These are phyloP conservation scores for Conoideocrella luteorostrata DNA, from an alignment of 2,329 filamentous ascomycete species.

Conservation along the genomic window DNA sequence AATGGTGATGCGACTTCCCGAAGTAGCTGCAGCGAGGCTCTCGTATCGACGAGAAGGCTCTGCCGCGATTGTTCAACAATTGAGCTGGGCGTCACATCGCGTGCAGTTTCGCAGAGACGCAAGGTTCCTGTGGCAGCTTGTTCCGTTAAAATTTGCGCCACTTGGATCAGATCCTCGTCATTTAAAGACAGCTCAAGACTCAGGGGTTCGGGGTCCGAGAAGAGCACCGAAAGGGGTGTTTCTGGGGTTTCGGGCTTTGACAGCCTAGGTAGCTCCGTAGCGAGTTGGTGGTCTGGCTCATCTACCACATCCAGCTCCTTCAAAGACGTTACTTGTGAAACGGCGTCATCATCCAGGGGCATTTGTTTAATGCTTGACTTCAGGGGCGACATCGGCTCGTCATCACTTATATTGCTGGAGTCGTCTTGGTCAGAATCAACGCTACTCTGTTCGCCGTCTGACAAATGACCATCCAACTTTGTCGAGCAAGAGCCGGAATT, in stretches of 20 bases:
- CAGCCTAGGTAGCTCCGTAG: conserved; percentile 43
- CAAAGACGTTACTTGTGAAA: conserved; percentile 45
- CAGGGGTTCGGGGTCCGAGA: conserved; percentile 52
- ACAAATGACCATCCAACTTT: conserved; percentile 29
- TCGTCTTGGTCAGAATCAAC: conserved; percentile 51
- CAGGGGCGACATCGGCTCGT: conserved; percentile 42
- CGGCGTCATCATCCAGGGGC: conserved; percentile 44
- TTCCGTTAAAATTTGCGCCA: conserved; percentile 66
- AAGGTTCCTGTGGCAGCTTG: conserved; percentile 54
- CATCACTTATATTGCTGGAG: conserved; percentile 42
- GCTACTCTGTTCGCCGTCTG: conserved; percentile 44
- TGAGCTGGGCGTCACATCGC: conserved; percentile 13
- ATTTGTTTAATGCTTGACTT: conserved; percentile 40
- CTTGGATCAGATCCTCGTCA: conserved; percentile 57
- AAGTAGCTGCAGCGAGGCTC: conserved; percentile 43
- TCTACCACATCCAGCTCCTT: conserved; percentile 42
- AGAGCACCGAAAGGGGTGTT: conserved; percentile 46
- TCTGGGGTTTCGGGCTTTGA: conserved; percentile 43
- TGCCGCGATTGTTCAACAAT: conserved; percentile 30
- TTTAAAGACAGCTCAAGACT: conserved; percentile 37
- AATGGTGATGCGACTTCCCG: conserved; percentile 37
- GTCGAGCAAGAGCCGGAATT: conserved; percentile 27
- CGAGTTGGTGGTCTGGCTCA: conserved; percentile 39
- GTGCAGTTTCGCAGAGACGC: conserved; percentile 23
- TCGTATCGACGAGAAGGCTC: conserved; percentile 35